Conservation (phyloP, 805 yeast genomes). For the Suhomyces sp. region DNA sequence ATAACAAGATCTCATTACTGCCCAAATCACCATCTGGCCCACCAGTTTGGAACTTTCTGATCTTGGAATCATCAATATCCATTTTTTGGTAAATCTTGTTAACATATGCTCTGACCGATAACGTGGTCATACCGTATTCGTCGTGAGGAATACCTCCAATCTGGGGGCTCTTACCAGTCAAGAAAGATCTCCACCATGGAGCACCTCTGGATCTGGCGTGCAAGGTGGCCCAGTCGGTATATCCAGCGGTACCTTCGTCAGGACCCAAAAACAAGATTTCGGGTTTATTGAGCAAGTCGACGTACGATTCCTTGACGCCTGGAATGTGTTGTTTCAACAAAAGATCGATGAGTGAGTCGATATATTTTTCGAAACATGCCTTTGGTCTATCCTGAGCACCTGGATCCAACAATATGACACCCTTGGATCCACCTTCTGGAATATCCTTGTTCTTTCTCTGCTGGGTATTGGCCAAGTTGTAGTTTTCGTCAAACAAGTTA, state of each 20-base stretch:
- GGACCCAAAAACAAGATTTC: constrained; percentile 97
- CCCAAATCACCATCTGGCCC: constrained; percentile 99
- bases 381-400: constrained; percentile 79
- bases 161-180: constrained; percentile 90
- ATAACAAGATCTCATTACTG: constrained; percentile 86
- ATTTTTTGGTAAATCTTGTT: constrained; percentile 82
- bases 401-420: constrained; percentile 85
- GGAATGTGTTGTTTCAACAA: constrained; percentile 68
- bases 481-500: constrained; percentile 92
- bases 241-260: constrained; percentile 97
- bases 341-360: constrained; percentile 86
- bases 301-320: constrained; percentile 77
- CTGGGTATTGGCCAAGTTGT: constrained; percentile 92
- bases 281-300: constrained; percentile 77
- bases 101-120: constrained; percentile 90
- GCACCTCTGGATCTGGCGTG: constrained; percentile 93
- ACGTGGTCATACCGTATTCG: constrained; percentile 95
- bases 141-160: constrained; percentile 99
- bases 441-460: constrained; percentile 97
- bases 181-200: constrained; percentile 97
- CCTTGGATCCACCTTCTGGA: constrained; percentile 98
- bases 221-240: constrained; percentile 95
- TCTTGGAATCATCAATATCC: constrained; percentile 52
- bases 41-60: constrained; percentile 91
- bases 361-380: constrained; percentile 86